These are phyloP conservation scores for Neurospora sp. DNA, from an alignment of 495 filamentous ascomycete species.

Conservation along the genomic window DNA sequence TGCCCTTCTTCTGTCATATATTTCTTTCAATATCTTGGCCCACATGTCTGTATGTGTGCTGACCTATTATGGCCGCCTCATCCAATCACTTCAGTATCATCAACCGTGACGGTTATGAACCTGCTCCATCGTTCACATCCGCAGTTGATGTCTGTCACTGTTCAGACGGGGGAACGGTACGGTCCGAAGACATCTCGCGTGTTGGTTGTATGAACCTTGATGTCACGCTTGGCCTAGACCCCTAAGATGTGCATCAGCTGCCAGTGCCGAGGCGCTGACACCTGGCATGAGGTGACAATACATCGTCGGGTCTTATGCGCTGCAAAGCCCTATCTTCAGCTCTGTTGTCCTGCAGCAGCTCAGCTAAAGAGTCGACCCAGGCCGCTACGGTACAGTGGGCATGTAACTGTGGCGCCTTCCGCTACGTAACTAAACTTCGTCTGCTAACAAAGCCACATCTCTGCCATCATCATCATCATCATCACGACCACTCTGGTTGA, in stretches of 20 bases:
- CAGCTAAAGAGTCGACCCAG: background rate
- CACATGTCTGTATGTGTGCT: background rate
- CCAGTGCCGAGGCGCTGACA: background rate
- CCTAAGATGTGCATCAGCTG: background rate
- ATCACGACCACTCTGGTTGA: background rate
- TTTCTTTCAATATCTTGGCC: background rate
- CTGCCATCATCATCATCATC: background rate
- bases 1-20: background rate
- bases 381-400: background rate
- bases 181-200: background rate
- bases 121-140: background rate
- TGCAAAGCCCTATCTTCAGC: background rate
- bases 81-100: too few species aligned
- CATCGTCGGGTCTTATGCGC: background rate
- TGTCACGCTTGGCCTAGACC: background rate
- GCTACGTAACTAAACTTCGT: background rate
- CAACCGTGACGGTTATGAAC: background rate
- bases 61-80: too few species aligned
- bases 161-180: background rate
- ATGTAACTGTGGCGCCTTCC: background rate
- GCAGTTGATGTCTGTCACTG: background rate
- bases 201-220: background rate
- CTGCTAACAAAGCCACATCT: background rate
- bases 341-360: background rate
- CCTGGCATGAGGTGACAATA: background rate